Percentiles rank a stretch among this genome's conserved stretches.
phyloP scores from a whole-genome alignment of 1,284 basidiomycete species.

The Pseudozyma thailandica region DNA sequence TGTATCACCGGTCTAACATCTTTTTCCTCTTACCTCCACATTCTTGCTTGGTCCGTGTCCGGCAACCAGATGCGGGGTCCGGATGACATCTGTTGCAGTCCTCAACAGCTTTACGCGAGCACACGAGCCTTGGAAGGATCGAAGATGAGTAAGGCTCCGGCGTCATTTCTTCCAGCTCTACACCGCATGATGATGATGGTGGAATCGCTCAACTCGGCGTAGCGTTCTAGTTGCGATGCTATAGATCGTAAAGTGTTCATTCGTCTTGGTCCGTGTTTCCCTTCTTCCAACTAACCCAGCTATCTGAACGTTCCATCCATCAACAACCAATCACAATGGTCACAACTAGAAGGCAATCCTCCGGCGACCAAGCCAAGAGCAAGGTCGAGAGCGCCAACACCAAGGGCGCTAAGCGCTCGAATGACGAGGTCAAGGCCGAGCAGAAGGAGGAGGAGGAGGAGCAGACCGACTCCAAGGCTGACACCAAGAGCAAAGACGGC shows the following conservation, averaged over 20 bases:
- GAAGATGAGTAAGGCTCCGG: constrained; percentile 36
- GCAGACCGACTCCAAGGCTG: constrained; percentile 1
- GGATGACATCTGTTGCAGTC: neutral
- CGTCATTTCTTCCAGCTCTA: constrained; percentile 17
- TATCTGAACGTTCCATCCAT: neutral
- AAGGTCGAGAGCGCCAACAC: neutral
- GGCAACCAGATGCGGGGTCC: neutral
- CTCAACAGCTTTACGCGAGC: constrained; percentile 15
- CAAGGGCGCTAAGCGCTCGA: constrained; percentile 13
- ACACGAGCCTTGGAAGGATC: neutral
- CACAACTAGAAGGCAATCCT: constrained; percentile 27
- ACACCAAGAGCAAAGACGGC: constrained; percentile 6
- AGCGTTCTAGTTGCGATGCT: too few species aligned
- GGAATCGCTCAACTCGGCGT: too few species aligned
- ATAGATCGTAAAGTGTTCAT: neutral
- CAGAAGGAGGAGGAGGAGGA: neutral
- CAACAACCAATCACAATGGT: constrained; percentile 23
- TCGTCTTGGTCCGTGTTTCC: neutral
- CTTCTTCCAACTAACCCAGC: neutral
- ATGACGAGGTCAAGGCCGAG: constrained; percentile 8
- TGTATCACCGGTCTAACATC: constrained; percentile 18
- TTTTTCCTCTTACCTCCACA: neutral
- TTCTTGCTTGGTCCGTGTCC: neutral
- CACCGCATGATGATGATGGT: too few species aligned
- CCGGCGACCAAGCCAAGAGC: constrained; percentile 11